Evolutionary conservation across 345 rosid genomes (phyloP).

Genomic region (Pistacia vera): DNA sequence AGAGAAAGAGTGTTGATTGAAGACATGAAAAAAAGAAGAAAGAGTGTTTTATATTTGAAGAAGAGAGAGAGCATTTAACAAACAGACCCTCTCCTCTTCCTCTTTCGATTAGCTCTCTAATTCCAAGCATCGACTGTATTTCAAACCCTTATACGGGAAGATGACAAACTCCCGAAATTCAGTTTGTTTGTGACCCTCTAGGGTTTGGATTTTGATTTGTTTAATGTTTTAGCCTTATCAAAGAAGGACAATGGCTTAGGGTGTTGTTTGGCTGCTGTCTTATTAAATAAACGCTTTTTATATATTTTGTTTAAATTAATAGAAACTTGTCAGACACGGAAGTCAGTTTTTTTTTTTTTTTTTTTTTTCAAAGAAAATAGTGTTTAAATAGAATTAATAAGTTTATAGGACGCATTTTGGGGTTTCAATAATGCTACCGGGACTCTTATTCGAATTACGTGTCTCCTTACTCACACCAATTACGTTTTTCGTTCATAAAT

Average conservation of each 20-base stretch:
- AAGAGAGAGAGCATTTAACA: conserved; percentile 55
- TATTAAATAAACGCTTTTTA: not conserved
- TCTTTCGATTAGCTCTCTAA: conserved; percentile 35
- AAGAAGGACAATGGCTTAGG: not conserved
- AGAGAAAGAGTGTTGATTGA: conserved; percentile 41
- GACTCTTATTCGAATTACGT: too few species aligned
- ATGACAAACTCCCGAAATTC: not conserved
- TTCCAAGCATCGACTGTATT: conserved; percentile 45
- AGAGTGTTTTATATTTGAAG: conserved; percentile 15
- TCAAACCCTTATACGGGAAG: not conserved
- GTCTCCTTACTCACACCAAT: too few species aligned
- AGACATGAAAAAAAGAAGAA: conserved; percentile 73
- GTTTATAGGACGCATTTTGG: too few species aligned
- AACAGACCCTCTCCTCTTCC: conserved; percentile 42
- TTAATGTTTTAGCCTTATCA: not conserved
- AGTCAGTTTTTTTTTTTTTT: not conserved
- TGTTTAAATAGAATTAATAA: too few species aligned
- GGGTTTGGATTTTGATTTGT: not conserved
- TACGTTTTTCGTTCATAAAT: too few species aligned
- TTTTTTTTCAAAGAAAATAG: not conserved
- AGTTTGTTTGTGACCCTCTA: not conserved
- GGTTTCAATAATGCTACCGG: too few species aligned
- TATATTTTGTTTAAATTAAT: too few species aligned
- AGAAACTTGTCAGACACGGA: not conserved
- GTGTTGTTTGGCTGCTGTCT: not conserved